A percentile compares a stretch with the other conserved stretches of the same genome.
These are phyloP conservation scores for Aspergillus fumigatiaffinis DNA, from an alignment of 2,329 filamentous ascomycete species.

Conservation along the genomic window DNA sequence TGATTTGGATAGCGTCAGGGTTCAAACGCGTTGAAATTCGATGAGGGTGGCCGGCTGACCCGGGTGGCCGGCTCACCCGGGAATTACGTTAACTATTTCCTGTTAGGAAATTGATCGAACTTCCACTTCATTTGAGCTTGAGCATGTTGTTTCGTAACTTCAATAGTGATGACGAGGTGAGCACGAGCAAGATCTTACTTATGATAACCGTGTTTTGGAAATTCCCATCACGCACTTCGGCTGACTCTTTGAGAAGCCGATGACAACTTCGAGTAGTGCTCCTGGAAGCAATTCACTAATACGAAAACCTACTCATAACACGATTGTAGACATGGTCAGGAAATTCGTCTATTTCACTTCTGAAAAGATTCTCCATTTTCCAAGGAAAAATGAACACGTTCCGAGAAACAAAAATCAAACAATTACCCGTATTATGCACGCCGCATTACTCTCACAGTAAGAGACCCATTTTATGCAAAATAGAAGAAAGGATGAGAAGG, in stretches of 20 bases:
- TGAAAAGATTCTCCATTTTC: background rate
- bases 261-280: background rate
- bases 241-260: background rate
- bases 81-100: no score
- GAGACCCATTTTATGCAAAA: constrained; percentile 18
- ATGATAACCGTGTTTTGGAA: background rate
- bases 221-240: background rate
- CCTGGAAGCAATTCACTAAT: background rate
- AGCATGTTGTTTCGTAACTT: background rate
- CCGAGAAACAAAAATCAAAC: background rate
- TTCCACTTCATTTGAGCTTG: background rate
- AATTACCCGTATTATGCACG: constrained; percentile 13
- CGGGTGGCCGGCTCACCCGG: no score
- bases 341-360: background rate
- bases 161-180: background rate
- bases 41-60: no score
- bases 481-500: constrained; percentile 7
- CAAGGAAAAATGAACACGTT: background rate
- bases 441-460: constrained; percentile 15
- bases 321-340: background rate
- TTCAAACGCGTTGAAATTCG: no score
- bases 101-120: background rate
- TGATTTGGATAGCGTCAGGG: no score
- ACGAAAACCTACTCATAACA: background rate
- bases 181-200: background rate